Base-by-base conservation (phyloP, 2,329 filamentous ascomycete species). In the Botrytis squamosa region DNA sequence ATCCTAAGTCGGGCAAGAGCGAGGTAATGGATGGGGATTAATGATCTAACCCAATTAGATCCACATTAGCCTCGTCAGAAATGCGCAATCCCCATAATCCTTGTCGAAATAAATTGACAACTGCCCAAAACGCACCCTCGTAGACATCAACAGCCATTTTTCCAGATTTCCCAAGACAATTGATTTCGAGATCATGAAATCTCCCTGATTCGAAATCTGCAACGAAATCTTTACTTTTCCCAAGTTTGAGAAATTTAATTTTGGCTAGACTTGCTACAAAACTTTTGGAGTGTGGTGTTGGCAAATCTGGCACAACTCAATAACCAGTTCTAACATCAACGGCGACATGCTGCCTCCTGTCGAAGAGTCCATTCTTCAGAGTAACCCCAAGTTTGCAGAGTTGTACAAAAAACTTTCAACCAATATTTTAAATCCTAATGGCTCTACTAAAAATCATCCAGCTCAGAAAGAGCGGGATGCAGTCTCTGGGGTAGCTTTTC, bases 351-450 rank as follows among this genome's bases (percentile, higher is more conserved):
- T 91, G 3, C 89, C 89, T 0, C 88, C 88, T 0, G 81, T 91
- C 14, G 88, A 91, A 33, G 83, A 86, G 14, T 77, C 84, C 0
- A 82, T 91, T 29, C 80, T 91, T 1, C 81, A 85, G 70, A 84
- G 83, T 74, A 91, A 91, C 75, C 89, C 89, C 0, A 85, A 87
- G 36, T 91, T 91, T 77, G 86, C 87, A n/a, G 83, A 84, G 49
- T 84, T 91, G 8, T 88, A 91, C 80, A 83, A 82, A 25, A 87
- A 84, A 20, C 83, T 91, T 64, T 87, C 86, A 10, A 86, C 84
- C 1, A 83, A 83, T 2, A 80, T 90, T 40, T 84, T 91, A 8
- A 88, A 89, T 76, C 81, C 85, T 0, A 87, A 90, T 80, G 88
- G 87, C 3, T 88, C 89, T 14, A 88, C 88, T 2, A 88, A 85